phyloP scores from a whole-genome alignment of 768 basidiomycete genomes.

The Macrolepiota albuminosa region DNA sequence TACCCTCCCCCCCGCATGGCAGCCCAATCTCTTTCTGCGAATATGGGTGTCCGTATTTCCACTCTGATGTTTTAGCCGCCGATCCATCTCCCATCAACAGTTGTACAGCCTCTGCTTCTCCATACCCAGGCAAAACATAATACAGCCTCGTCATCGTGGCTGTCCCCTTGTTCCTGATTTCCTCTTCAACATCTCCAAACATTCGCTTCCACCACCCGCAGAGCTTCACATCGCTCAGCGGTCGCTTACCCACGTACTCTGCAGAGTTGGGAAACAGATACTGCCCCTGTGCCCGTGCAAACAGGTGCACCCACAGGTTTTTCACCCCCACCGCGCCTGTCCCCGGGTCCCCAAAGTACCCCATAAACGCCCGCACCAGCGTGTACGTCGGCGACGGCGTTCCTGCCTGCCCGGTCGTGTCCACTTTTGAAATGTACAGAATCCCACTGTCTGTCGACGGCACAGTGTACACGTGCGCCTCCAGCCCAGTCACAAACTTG shows the following conservation, averaged over 20 bases:
- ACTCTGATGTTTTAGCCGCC: constrained; percentile 20
- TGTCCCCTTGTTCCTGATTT: constrained; percentile 27
- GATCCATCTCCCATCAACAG: constrained; percentile 38
- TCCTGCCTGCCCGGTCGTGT: constrained; percentile 77
- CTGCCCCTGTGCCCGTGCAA: constrained; percentile 85
- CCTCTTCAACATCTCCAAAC: constrained; percentile 50
- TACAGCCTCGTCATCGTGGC: constrained; percentile 34
- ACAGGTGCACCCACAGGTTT: constrained; percentile 79
- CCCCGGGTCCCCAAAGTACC: constrained; percentile 56
- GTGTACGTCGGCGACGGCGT: constrained; percentile 63
- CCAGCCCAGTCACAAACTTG: constrained; percentile 74
- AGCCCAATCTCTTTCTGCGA: constrained; percentile 43
- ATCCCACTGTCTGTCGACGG: constrained; percentile 66
- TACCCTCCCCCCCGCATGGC: constrained; percentile 32
- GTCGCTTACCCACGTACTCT: constrained; percentile 63
- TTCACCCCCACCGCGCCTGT: constrained; percentile 55
- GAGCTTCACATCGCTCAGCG: constrained; percentile 71
- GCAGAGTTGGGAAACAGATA: constrained; percentile 92
- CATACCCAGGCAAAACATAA: constrained; percentile 70
- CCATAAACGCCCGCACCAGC: constrained; percentile 64
- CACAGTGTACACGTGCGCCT: constrained; percentile 70
- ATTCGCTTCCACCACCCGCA: constrained; percentile 93
- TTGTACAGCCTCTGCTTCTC: constrained; percentile 60
- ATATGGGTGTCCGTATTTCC: constrained; percentile 84
- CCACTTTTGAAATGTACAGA: constrained; percentile 91